phyloP scores from a whole-genome alignment of 2,329 filamentous ascomycete genomes.

The Fusarium algeriense region DNA sequence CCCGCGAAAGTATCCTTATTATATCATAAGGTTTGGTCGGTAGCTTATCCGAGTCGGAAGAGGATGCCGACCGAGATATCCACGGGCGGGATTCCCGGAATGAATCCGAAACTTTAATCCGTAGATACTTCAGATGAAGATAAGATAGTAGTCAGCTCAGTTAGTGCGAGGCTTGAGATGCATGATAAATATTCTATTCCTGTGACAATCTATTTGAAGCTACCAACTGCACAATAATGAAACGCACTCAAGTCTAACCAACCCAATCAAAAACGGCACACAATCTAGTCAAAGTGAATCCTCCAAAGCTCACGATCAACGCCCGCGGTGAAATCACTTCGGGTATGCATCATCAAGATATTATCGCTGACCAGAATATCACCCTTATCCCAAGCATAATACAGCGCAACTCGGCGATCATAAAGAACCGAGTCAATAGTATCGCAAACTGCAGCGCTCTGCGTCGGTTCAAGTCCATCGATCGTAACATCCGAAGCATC shows the following conservation, averaged over 20 bases:
- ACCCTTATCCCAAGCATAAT: constrained; percentile 66
- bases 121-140: not conserved
- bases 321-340: constrained; percentile 59
- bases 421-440: constrained; percentile 59
- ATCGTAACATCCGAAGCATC: constrained; percentile 60
- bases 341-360: constrained; percentile 61
- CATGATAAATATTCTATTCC: not conserved
- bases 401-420: constrained; percentile 63
- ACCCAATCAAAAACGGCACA: not conserved
- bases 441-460: constrained; percentile 54
- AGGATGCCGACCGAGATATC: constrained; percentile 1
- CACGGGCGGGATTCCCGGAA: not conserved
- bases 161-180: too few relatives aligned
- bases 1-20: not conserved
- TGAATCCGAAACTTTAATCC: not conserved
- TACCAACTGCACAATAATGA: not conserved
- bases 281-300: constrained; percentile 59
- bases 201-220: not conserved
- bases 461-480: constrained; percentile 50
- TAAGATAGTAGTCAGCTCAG: not conserved
- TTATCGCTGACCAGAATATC: constrained; percentile 68
- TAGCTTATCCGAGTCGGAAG: constrained; percentile 25
- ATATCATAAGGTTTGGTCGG: not conserved
- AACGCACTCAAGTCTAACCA: not conserved
- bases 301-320: constrained; percentile 62